phyloP scores from a whole-genome alignment of 2,329 filamentous ascomycete species.

The Cladosporium sp. region DNA sequence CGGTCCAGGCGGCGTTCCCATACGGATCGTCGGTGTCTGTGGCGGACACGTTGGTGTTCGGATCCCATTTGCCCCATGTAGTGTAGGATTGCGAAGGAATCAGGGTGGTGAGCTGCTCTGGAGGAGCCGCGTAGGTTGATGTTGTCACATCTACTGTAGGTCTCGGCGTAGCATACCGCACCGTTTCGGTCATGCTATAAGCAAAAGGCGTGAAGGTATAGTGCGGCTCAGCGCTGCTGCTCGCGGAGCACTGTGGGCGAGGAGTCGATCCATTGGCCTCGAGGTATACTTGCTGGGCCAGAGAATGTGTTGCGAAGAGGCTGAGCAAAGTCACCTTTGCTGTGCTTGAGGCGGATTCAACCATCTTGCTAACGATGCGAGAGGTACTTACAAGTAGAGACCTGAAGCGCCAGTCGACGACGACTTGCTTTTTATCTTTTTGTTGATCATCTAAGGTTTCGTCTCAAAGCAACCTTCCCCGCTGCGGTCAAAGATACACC shows the following conservation, averaged over 20 bases:
- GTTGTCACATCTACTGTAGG: conserved; percentile 29
- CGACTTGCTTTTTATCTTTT: too few relatives aligned
- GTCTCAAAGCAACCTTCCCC: too few relatives aligned
- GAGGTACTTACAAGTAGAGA: too few relatives aligned
- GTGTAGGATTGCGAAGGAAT: conserved; percentile 35
- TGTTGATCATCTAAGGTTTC: too few relatives aligned
- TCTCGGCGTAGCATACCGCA: conserved; percentile 34
- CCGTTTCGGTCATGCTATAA: conserved; percentile 37
- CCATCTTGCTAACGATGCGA: too few relatives aligned
- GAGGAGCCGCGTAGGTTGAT: conserved; percentile 34
- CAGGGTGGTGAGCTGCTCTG: conserved; percentile 32
- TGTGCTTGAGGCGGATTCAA: too few relatives aligned
- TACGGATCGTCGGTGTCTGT: conserved; percentile 34
- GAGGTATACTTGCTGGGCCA: conserved; percentile 33
- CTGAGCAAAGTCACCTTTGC: too few relatives aligned
- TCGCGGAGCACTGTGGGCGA: conserved; percentile 28
- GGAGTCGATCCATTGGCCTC: conserved; percentile 26
- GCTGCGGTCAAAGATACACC: too few relatives aligned
- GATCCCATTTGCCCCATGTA: conserved; percentile 40
- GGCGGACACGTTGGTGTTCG: conserved; percentile 30
- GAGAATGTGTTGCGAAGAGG: too few relatives aligned
- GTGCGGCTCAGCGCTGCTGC: conserved; percentile 19
- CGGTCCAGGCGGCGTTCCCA: conserved; percentile 37
- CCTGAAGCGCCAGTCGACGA: too few relatives aligned
- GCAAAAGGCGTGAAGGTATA: conserved; percentile 29